Percentiles rank a stretch among this genome's conserved stretches.
Conservation (phyloP, 169 alveolate species). For the Plasmodium coatneyi region DNA sequence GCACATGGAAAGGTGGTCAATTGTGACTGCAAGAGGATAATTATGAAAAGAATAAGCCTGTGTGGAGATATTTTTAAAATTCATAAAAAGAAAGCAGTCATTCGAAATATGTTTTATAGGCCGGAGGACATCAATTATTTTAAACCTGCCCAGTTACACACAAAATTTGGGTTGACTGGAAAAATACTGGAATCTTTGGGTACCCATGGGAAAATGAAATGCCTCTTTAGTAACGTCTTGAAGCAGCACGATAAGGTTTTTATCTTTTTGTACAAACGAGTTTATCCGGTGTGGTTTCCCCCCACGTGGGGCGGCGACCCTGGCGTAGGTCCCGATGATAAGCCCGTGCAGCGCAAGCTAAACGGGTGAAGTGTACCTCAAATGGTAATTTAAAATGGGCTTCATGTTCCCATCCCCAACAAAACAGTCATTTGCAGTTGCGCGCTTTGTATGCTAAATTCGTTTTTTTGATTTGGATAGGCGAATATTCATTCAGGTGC, state of each 20-base stretch:
- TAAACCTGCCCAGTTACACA: constrained; percentile 97
- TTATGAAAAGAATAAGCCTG: constrained; percentile 96
- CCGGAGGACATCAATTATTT: constrained; percentile 97
- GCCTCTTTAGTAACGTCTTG: constrained; percentile 95
- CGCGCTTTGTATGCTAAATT: neutral
- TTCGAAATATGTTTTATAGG: constrained; percentile 97
- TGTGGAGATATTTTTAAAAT: constrained; percentile 97
- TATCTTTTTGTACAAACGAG: constrained; percentile 93
- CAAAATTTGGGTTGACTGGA: constrained; percentile 98
- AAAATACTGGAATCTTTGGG: constrained; percentile 97
- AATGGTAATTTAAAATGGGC: neutral
- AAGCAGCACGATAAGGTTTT: constrained; percentile 96
- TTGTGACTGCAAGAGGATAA: constrained; percentile 94
- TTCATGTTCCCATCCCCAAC: neutral
- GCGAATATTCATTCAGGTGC: neutral
- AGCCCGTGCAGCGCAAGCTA: constrained; percentile 11
- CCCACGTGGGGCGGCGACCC: constrained; percentile 82
- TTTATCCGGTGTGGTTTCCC: constrained; percentile 93
- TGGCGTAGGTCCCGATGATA: constrained; percentile 50
- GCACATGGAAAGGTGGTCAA: constrained; percentile 92
- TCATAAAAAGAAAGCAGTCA: constrained; percentile 96
- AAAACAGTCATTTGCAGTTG: neutral
- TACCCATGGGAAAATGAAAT: constrained; percentile 99
- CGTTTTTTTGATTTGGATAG: neutral
- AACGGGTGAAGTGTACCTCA: neutral